These are phyloP conservation scores for Annona cherimola DNA, from an alignment of 164 flowering plant genomes.

Conservation along the genomic window DNA sequence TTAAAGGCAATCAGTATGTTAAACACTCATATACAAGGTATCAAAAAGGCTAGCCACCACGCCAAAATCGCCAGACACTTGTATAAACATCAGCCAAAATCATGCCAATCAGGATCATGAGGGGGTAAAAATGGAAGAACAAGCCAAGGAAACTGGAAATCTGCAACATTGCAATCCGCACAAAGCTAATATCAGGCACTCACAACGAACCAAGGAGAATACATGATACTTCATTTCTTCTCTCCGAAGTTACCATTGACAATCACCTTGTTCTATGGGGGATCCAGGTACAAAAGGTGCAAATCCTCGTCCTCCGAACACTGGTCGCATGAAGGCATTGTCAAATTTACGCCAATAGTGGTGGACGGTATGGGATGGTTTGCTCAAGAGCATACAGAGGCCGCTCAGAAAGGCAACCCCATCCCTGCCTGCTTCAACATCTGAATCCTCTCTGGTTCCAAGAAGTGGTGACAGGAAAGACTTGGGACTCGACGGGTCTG, in stretches of 20 bases:
- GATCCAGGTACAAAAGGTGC: slow-evolving; percentile 78
- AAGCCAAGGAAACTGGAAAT: slow-evolving; percentile 1
- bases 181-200: slow-evolving; percentile 1
- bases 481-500: slow-evolving; percentile 61
- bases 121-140: background rate
- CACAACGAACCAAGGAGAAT: background rate
- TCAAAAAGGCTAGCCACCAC: background rate
- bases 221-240: background rate
- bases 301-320: slow-evolving; percentile 91
- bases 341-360: slow-evolving; percentile 86
- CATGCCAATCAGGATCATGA: background rate
- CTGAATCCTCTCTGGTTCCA: slow-evolving; percentile 41
- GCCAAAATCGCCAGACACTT: background rate
- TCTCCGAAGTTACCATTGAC: slow-evolving; percentile 19
- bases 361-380: slow-evolving; percentile 70
- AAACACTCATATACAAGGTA: slow-evolving; percentile 5
- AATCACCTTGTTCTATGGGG: slow-evolving; percentile 50
- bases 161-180: slow-evolving; percentile 3
- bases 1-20: slow-evolving; percentile 1
- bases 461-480: slow-evolving; percentile 62
- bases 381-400: slow-evolving; percentile 53
- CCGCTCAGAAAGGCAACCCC: slow-evolving; percentile 45
- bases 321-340: slow-evolving; percentile 78
- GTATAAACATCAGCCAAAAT: background rate
- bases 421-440: slow-evolving; percentile 23